Base-by-base conservation (phyloP, 495 filamentous ascomycete species). In the Paragyromitra xinjiangensis region DNA sequence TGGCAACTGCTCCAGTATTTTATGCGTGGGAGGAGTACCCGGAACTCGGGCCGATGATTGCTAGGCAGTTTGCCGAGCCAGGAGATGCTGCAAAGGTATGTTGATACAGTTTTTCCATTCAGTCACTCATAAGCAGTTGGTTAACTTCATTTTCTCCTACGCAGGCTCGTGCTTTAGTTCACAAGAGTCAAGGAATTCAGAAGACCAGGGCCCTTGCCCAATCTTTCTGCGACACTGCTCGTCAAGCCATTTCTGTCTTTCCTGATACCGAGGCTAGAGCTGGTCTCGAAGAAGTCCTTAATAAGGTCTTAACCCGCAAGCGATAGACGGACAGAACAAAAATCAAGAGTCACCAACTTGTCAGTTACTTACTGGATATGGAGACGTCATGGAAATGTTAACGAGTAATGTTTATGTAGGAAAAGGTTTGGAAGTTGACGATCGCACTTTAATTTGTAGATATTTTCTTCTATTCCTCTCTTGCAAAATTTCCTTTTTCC, bases 1-100 rank as follows among this genome's bases (percentile, higher is more conserved):
- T 99, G 64, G 95, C 96, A 7, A 99, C 95, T n/a, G 95, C 95
- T 4, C 95, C 95, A 8, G 84, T 98, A 63, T 85, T 99, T 48
- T 99, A 98, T 85, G 96, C 95, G 3, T 98, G 96, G 95, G 95
- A 95, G 86, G 89, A 91, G 71, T 92, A 91, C 75, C 89, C 89
- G 26, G 93, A 95, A 84, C 85, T 99, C 29, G 96, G 95, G 2
- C 88, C 90, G 40, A 85, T 99, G 80, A 95, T 99, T 48, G 95
- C 94, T 71, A 90, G 95, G 83, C 97, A 97, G 84, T 99, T 99
- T 84, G 84, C 86, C 29, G 84, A 88, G 78, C 88, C 92, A 72
- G 96, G 96, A 8, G 95, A 99, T 85, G 91, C 97, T 63, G 86
- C 89, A 75, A 90, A 85, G 87, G 94, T 95, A 82, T 84, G 89